Evolutionary conservation across 345 rosid species (phyloP), one percentile per base, ranked within the genome.

Genomic region (Xanthoceras sorbifolium): DNA sequence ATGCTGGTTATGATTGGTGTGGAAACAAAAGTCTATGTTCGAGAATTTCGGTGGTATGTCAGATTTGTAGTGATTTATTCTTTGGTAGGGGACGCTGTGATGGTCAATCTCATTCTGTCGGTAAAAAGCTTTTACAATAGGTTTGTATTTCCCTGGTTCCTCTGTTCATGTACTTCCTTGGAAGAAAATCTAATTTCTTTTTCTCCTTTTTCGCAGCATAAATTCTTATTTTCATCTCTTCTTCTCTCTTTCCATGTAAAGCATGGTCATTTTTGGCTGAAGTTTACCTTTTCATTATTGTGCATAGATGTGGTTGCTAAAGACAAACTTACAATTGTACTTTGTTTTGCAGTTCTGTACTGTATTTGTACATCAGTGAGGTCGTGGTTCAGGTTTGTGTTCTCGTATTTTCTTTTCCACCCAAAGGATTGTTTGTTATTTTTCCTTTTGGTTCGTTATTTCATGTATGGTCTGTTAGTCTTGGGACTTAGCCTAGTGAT

Each of bases 41-140:
- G 81, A 12, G 93, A 93, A 79, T 85, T 93, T 67, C 87, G 97
- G 34, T 92, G 97, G 98, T 91, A 88, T 81, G 92, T 96, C 46
- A 85, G 97, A 61, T 96, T 96, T 67, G 98, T 91, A 28, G 83
- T 93, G 42, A 64, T 92, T 63, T 95, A 93, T 84, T 90, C 89
- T 81, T 83, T 95, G 86, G 92, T 92, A n/a, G 97, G 93, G 52
- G 90, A 93, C 82, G 90, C 89, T 77, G 99, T 90, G 74, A 84
- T 93, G 78, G 89, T 95, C 77, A 93, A 90, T 79, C 87, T 90
- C 72, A 65, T 92, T 67, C 83, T 93, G 25, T 79, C 97, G 22
- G 87, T 87, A 78, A 92, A 87, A 84, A 90, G 86, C 74, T 90
- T 90, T 74, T 91, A 83, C 77, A 84, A 71, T 63, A 82, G 92